Evolutionary conservation across 768 basidiomycete species (phyloP), one percentile per base, ranked within the genome.

Genomic region (Tephrocybe sp.): DNA sequence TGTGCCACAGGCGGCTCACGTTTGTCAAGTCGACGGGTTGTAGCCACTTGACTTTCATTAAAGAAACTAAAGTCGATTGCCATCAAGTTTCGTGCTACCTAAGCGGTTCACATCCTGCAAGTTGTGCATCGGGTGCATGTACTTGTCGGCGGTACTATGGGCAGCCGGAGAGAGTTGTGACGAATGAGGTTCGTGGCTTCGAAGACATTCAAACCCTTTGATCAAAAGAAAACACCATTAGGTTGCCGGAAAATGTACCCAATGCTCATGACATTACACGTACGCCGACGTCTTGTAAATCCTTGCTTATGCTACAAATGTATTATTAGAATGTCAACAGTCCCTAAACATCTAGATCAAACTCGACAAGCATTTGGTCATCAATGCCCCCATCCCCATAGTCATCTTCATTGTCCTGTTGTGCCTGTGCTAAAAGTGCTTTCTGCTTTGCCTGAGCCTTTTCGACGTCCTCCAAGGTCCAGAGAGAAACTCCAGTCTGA

Each of bases 381-480:
- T 77, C 75, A 48, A 90, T 75, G 11, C 84, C 88, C 2, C 83
- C 86, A 55, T 87, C 82, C 6, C 75, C 80, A 57, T 83, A 87
- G 41, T 86, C 83, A 27, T 88, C 84, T 34, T 78, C 77, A 28
- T 78, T 63, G 53, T 44, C 61, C 45, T 58, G 53, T 59, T 64
- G 64, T 51, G 75, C 66, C 56, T 72, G 70, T 60, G 77, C 80
- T 16, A 86, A 75, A 40, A n/a, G n/a, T n/a, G 80, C 87, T 64
- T 79, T 83, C 57, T 92, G 89, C 61, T 89, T 89, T 27, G 78
- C 78, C 65, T 97, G 94, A 36, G 87, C 86, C 64, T 84, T 87
- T 60, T 92, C 80, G 12, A 99, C 79, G 65, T 98, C 91, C 60
- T 93, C 91, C 30, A 98, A 69, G 16, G 92, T 92, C 97, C 97